Conservation (phyloP, 306 rosid genomes). For the Prinsepia uniflora region DNA sequence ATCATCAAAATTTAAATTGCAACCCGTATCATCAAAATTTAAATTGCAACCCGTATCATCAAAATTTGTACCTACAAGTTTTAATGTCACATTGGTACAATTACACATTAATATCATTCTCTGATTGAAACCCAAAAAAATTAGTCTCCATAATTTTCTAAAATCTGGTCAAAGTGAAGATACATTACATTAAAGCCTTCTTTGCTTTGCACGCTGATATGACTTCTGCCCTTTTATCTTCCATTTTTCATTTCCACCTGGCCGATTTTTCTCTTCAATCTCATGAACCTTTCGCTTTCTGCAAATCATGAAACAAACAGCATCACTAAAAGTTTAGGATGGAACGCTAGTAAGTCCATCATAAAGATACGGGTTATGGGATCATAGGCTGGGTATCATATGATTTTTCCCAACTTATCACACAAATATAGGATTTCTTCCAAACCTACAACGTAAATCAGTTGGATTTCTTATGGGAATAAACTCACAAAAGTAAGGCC, state of each 20-base stretch:
- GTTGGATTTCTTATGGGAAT: neutral
- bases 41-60: neutral
- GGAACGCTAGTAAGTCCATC: neutral
- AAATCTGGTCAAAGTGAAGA: neutral
- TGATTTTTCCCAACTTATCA: neutral
- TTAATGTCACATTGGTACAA: neutral
- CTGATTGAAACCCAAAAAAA: neutral
- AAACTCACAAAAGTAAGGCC: neutral
- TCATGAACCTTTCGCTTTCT: conserved; percentile 81
- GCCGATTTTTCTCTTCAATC: conserved; percentile 64
- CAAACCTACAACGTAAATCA: too few relatives aligned
- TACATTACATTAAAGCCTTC: conserved; percentile 37
- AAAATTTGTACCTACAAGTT: neutral
- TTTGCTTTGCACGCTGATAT: conserved; percentile 63
- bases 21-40: too few relatives aligned
- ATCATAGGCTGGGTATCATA: neutral
- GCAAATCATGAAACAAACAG: conserved; percentile 12
- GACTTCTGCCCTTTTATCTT: conserved; percentile 57
- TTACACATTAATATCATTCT: neutral
- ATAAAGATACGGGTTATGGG: neutral
- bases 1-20: neutral
- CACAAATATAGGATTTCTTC: too few relatives aligned
- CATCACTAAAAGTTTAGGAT: neutral
- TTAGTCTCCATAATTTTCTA: neutral
- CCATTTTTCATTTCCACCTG: conserved; percentile 77